A percentile compares a stretch with the other conserved stretches of the same genome.
phyloP scores from a whole-genome alignment of 148 eudicot genomes.

The Amaranthus cruentus region DNA sequence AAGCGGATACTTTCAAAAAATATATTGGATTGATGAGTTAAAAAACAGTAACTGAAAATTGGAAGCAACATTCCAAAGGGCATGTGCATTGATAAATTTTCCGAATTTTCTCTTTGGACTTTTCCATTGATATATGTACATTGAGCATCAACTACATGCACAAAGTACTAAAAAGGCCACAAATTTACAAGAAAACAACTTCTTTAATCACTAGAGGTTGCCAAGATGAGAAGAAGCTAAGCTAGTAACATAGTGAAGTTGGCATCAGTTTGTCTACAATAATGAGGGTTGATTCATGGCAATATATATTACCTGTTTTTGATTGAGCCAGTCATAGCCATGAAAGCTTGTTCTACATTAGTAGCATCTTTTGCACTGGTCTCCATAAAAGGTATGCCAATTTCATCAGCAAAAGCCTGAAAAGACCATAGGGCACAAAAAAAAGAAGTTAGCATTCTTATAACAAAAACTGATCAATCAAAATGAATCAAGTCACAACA shows the following conservation, averaged over 20 bases:
- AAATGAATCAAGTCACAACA: not conserved
- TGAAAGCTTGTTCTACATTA: constrained; percentile 73
- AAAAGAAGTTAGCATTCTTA: constrained; percentile 4
- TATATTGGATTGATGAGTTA: not conserved
- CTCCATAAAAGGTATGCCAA: constrained; percentile 79
- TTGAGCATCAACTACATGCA: no score
- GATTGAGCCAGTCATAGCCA: constrained; percentile 76
- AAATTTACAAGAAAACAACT: no score
- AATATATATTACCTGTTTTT: constrained; percentile 43
- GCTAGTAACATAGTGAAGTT: no score
- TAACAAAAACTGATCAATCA: not conserved
- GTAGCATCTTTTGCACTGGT: constrained; percentile 76
- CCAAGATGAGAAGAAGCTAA: not conserved
- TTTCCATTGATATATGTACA: no score
- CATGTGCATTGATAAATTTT: not conserved
- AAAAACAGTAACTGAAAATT: not conserved
- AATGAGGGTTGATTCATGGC: not conserved
- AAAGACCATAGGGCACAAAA: not conserved
- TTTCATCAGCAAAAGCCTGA: constrained; percentile 74
- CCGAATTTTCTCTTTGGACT: no score
- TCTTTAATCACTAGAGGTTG: no score
- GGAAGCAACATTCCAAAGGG: not conserved
- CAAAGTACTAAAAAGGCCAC: no score
- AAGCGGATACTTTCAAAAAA: not conserved
- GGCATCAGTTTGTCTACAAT: not conserved